A percentile compares a stretch with the other conserved stretches of the same genome.
These are phyloP conservation scores for Peronospora destructor DNA, from an alignment of 352 stramenopile species.

Conservation along the genomic window DNA sequence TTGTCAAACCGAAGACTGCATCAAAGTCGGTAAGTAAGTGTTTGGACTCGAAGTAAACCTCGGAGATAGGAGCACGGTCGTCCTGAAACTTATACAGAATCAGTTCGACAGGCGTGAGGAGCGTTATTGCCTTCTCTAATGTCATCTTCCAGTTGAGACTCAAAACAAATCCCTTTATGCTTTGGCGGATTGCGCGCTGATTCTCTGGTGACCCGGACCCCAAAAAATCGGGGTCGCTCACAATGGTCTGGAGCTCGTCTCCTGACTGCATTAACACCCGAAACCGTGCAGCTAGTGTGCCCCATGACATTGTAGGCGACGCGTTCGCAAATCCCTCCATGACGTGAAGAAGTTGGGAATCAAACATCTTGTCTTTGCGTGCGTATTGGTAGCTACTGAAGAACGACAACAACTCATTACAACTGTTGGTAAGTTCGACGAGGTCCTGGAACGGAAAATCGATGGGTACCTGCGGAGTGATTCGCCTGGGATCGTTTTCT, in stretches of 20 bases:
- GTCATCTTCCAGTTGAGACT: slow-evolving; percentile 74
- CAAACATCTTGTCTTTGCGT: slow-evolving; percentile 69
- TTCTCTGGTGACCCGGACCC: slow-evolving; percentile 31
- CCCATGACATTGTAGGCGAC: slow-evolving; percentile 59
- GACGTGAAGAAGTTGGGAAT: slow-evolving; percentile 57
- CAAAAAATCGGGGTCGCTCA: slow-evolving; percentile 62
- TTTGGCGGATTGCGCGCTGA: slow-evolving; percentile 46
- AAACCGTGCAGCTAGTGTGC: slow-evolving; percentile 58
- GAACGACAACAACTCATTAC: slow-evolving; percentile 69
- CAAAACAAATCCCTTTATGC: slow-evolving; percentile 68
- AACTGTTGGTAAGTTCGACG: slow-evolving; percentile 66
- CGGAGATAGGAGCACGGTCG: slow-evolving; percentile 66
- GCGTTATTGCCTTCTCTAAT: slow-evolving; percentile 74
- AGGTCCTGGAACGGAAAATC: slow-evolving; percentile 78
- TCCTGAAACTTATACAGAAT: slow-evolving; percentile 84
- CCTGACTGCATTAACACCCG: slow-evolving; percentile 58
- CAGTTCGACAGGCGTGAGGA: slow-evolving; percentile 69
- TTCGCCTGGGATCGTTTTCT: slow-evolving; percentile 58
- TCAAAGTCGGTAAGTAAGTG: slow-evolving; percentile 75
- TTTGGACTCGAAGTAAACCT: slow-evolving; percentile 81
- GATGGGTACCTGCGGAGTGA: slow-evolving; percentile 59
- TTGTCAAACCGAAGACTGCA: slow-evolving; percentile 57
- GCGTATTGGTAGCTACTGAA: slow-evolving; percentile 79
- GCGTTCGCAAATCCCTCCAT: slow-evolving; percentile 73
- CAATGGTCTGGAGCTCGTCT: slow-evolving; percentile 67